Base-by-base conservation (phyloP, 768 basidiomycete species). In the Tricholoma sp. region DNA sequence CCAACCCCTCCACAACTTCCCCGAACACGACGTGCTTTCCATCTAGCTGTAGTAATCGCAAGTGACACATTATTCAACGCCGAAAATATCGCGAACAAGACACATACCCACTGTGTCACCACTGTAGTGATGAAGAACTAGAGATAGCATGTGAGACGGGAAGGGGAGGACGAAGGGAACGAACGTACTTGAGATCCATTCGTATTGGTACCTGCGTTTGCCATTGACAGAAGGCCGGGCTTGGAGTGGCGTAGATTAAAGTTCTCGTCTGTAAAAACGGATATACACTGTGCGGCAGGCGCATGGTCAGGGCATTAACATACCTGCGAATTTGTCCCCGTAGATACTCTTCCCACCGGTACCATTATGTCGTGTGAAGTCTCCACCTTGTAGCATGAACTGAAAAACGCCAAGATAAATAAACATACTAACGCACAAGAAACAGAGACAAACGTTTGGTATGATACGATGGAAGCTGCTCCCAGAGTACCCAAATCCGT, bases 361-460 rank as follows among this genome's bases (percentile, higher is more conserved):
- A 12, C 89, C 89, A 60, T 91, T 82, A 60, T 81, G 77, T 9
- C 72, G 67, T 29, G 89, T 91, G 71, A 93, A 92, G 72, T 94
- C 92, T 22, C 92, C 92, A 22, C 90, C 92, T 69, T 93, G 91
- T 47, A 89, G 70, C 91, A 93, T 93, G 74, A 89, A 91, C 81
- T 82, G 57, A 7, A 59, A 14, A 32, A 12, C 11, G 18, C 21
- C 29, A 29, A 32, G n/a, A 45, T 49, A 0, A 29, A 22, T 24
- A n/a, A 49, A 3, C 24, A 31, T 7, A 9, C 16, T 7, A 49
- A 18, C 1, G 7, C 27, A 11, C 39, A n/a, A 34, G 19, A 24
- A 18, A 19, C 29, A 6, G 52, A 11, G 4, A 72, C 81, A 29
- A 47, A 84, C 85, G 60, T 78, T 69, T 39, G 88, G 86, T 57